Evolutionary conservation across 129 eudicot species (phyloP).

Genomic region (Centaurea solstitialis): DNA sequence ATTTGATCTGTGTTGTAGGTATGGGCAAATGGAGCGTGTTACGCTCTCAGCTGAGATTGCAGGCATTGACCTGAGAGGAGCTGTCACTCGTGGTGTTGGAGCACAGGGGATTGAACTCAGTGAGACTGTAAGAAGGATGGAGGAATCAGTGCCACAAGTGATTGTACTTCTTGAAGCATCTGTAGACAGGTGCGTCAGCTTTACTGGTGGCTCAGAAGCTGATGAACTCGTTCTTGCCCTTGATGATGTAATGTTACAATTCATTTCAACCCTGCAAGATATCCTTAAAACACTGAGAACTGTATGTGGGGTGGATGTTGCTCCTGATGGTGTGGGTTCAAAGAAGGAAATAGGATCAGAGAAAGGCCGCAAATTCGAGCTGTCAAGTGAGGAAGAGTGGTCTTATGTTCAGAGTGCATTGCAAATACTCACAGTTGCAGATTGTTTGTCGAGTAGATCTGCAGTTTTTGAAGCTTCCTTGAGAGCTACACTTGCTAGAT

Average conservation of each 20-base stretch:
- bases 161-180: constrained; percentile 95
- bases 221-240: constrained; percentile 90
- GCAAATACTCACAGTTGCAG: constrained; percentile 92
- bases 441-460: constrained; percentile 85
- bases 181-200: constrained; percentile 90
- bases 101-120: constrained; percentile 95
- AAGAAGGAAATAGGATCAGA: constrained; percentile 70
- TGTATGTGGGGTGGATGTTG: constrained; percentile 78
- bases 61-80: constrained; percentile 89
- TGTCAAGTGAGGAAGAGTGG: constrained; percentile 96
- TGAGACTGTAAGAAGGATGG: constrained; percentile 99
- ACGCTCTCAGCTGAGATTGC: constrained; percentile 86
- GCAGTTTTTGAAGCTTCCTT: constrained; percentile 99
- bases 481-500: constrained; percentile 89
- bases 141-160: constrained; percentile 97
- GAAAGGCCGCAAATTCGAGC: constrained; percentile 68
- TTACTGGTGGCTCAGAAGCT: constrained; percentile 97
- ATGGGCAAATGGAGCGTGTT: constrained; percentile 94
- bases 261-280: constrained; percentile 82
- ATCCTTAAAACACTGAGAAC: constrained; percentile 78
- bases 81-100: constrained; percentile 83
- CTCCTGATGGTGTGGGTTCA: constrained; percentile 40
- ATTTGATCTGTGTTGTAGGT: constrained; percentile 41
- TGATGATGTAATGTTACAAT: constrained; percentile 89
- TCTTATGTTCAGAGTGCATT: constrained; percentile 96